A percentile compares a stretch with the other conserved stretches of the same genome.
Evolutionary conservation across 352 stramenopile species (phyloP).

Genomic region (Globisporangium abappressorium): DNA sequence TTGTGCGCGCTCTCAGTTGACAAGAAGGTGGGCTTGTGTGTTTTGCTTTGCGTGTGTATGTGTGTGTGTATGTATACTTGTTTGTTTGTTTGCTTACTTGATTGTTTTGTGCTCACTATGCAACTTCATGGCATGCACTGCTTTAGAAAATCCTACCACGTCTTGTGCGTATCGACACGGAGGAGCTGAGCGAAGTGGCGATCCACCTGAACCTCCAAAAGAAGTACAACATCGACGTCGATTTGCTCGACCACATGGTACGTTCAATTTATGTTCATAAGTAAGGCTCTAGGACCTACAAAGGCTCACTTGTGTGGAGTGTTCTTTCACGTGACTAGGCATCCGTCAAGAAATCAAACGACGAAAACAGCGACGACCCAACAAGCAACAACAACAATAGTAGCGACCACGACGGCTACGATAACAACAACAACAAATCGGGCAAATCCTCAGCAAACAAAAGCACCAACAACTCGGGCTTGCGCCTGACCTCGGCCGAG

Average conservation of each 20-base stretch:
- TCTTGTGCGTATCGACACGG: slow-evolving; percentile 50
- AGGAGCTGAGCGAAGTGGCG: slow-evolving; percentile 59
- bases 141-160: slow-evolving; percentile 40
- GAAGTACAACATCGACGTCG: slow-evolving; percentile 61
- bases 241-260: slow-evolving; percentile 55
- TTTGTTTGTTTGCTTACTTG: not conserved
- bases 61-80: not conserved
- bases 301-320: not conserved
- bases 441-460: slow-evolving; percentile 5
- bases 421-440: slow-evolving; percentile 13
- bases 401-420: slow-evolving; percentile 4
- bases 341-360: slow-evolving; percentile 35
- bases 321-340: slow-evolving; percentile 16
- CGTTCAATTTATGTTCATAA: too few relatives aligned
- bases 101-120: not conserved
- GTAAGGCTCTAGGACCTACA: too few relatives aligned
- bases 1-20: slow-evolving; percentile 54
- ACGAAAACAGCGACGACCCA: slow-evolving; percentile 14
- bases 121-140: not conserved
- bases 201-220: slow-evolving; percentile 51
- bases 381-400: slow-evolving; percentile 6
- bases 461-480: slow-evolving; percentile 16
- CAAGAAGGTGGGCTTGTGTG: slow-evolving; percentile 33
- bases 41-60: not conserved
- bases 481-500: slow-evolving; percentile 49